These are phyloP conservation scores for Ophiosphaerella herpotricha DNA, from an alignment of 2,329 filamentous ascomycete genomes.

Conservation along the genomic window DNA sequence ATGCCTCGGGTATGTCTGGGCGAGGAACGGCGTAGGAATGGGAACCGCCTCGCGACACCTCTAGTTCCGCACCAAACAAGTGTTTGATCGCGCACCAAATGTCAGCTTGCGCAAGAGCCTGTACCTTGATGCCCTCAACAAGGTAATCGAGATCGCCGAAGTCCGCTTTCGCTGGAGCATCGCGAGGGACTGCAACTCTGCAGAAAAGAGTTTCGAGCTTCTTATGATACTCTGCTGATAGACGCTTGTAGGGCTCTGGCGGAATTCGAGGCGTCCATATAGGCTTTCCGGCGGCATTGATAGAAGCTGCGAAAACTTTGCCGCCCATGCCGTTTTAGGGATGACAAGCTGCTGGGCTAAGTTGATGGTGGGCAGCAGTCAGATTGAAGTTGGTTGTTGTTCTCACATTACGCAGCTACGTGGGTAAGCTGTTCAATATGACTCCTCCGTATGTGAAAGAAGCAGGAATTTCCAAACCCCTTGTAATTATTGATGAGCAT, in stretches of 20 bases:
- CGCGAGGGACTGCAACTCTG: slow-evolving; percentile 64
- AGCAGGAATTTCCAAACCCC: too few relatives aligned
- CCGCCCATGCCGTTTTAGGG: slow-evolving; percentile 64
- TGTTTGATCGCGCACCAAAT: slow-evolving; percentile 42
- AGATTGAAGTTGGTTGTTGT: too few relatives aligned
- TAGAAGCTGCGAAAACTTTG: slow-evolving; percentile 33
- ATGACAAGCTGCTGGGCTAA: too few relatives aligned
- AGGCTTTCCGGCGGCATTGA: slow-evolving; percentile 45
- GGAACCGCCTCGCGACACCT: slow-evolving; percentile 26
- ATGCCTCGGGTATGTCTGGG: slow-evolving; percentile 32
- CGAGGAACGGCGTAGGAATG: slow-evolving; percentile 58
- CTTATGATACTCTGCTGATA: slow-evolving; percentile 54
- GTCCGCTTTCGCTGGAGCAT: slow-evolving; percentile 69
- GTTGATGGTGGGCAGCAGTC: too few relatives aligned
- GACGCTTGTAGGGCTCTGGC: slow-evolving; percentile 58
- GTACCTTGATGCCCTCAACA: slow-evolving; percentile 44
- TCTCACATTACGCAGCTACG: neutral
- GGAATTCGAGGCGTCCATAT: slow-evolving; percentile 70
- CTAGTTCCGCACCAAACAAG: slow-evolving; percentile 53
- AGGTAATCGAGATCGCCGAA: slow-evolving; percentile 78
- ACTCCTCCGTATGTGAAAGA: neutral
- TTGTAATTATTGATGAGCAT: neutral
- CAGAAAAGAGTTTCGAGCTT: slow-evolving; percentile 59
- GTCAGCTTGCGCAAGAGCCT: slow-evolving; percentile 13
- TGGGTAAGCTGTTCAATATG: neutral